Conservation (phyloP, 306 rosid genomes). For the Clitoria ternatea region DNA sequence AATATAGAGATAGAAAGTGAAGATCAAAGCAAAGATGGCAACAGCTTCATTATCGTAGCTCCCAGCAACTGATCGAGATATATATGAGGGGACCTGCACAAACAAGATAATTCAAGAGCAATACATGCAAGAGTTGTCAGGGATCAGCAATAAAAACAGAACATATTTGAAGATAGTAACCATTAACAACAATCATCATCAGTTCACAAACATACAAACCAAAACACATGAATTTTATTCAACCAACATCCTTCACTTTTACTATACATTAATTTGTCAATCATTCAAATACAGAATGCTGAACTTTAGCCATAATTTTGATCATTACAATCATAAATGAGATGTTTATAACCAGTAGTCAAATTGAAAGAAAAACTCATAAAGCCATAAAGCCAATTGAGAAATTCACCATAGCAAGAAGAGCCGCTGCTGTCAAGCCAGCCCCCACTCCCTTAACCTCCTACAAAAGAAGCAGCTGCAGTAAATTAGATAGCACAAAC, state of each 20-base stretch:
- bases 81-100: constrained; percentile 92
- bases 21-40: constrained; percentile 95
- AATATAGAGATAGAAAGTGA: constrained; percentile 95
- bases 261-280: neutral
- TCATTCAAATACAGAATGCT: neutral
- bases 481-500: constrained; percentile 19
- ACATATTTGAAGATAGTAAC: constrained; percentile 5
- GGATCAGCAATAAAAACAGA: neutral
- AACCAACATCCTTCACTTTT: neutral
- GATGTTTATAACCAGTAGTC: constrained; percentile 11
- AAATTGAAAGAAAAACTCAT: neutral
- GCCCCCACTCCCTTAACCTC: constrained; percentile 97
- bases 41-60: constrained; percentile 99
- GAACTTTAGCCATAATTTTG: neutral
- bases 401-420: constrained; percentile 87
- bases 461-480: constrained; percentile 40
- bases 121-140: constrained; percentile 9
- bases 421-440: constrained; percentile 90
- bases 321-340: neutral
- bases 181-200: neutral
- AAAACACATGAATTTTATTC: neutral
- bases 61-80: constrained; percentile 98
- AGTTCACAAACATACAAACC: neutral
- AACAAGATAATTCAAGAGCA: constrained; percentile 2
- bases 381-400: constrained; percentile 24